Percentiles rank a stretch among this genome's conserved stretches.
Conservation (phyloP, 1,139 yeast species). For the Lodderomyces parapsilosis region DNA sequence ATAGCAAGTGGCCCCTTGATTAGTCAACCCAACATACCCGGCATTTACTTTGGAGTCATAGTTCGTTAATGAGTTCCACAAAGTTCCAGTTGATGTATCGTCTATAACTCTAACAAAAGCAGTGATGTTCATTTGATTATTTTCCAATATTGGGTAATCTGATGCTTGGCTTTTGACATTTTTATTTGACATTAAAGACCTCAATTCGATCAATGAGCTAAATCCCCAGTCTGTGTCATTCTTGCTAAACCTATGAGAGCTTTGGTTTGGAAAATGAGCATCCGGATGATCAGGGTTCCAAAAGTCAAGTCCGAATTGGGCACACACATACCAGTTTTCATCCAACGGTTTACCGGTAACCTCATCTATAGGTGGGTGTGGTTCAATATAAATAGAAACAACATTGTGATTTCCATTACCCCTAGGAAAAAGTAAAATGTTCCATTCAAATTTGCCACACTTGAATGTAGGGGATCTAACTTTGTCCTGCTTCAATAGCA, state of each 20-base stretch:
- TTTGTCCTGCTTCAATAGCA: conserved; percentile 43
- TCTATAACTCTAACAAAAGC: conserved; percentile 75
- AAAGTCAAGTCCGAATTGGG: conserved; percentile 82
- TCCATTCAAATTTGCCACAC: conserved; percentile 74
- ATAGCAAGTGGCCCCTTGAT: conserved; percentile 98
- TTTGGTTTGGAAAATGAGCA: conserved; percentile 59
- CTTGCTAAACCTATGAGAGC: conserved; percentile 75
- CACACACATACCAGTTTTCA: conserved; percentile 78
- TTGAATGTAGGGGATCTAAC: conserved; percentile 55
- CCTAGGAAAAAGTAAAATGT: conserved; percentile 71
- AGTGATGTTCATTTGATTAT: conserved; percentile 65
- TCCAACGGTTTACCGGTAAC: conserved; percentile 29
- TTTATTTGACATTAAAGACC: conserved; percentile 35
- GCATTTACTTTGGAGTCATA: conserved; percentile 87
- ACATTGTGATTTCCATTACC: conserved; percentile 54
- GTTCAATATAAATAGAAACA: conserved; percentile 67
- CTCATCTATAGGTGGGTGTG: conserved; percentile 44
- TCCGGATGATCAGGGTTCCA: conserved; percentile 79
- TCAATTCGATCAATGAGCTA: conserved; percentile 66
- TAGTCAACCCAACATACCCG: conserved; percentile 88
- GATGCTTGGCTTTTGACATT: conserved; percentile 12
- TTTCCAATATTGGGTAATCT: conserved; percentile 43
- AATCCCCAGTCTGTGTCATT: conserved; percentile 96
- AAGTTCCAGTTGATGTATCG: conserved; percentile 86
- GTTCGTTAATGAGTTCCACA: conserved; percentile 85